A percentile compares a stretch with the other conserved stretches of the same genome.
These are phyloP conservation scores for Fibroporia radiculosa DNA, from an alignment of 768 basidiomycete genomes.

Conservation along the genomic window DNA sequence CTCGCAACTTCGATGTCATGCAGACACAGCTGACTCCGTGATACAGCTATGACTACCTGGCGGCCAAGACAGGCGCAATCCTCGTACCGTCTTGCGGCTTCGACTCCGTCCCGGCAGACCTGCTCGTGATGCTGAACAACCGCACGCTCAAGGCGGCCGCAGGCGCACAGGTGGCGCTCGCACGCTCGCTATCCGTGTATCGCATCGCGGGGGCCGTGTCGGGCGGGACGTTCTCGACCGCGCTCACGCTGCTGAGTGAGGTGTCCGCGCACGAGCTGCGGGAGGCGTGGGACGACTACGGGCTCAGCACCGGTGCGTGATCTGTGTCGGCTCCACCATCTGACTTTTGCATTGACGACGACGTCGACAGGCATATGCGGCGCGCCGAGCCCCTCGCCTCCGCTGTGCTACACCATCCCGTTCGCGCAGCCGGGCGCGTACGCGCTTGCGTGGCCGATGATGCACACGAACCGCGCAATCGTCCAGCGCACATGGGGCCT, in stretches of 20 bases:
- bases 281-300: conserved; percentile 28
- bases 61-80: conserved; percentile 60
- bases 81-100: conserved; percentile 77
- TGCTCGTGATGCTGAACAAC: conserved; percentile 59
- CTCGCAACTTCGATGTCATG: too few relatives aligned
- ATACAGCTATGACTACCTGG: conserved; percentile 60
- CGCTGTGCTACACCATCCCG: conserved; percentile 31
- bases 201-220: conserved; percentile 42
- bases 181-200: conserved; percentile 50
- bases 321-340: too few relatives aligned
- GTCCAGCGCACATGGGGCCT: conserved; percentile 55
- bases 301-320: conserved; percentile 36
- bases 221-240: conserved; percentile 51
- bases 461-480: conserved; percentile 34
- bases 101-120: conserved; percentile 74
- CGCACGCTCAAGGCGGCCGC: conserved; percentile 51
- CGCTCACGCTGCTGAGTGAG: conserved; percentile 26
- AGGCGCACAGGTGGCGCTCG: conserved; percentile 32
- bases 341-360: too few relatives aligned
- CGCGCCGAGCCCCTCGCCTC: conserved; percentile 20
- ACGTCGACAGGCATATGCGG: conserved; percentile 25
- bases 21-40: too few relatives aligned
- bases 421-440: conserved; percentile 23
- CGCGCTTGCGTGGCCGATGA: conserved; percentile 40
- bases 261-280: conserved; percentile 23